Percentiles rank a stretch among this genome's conserved stretches.
phyloP scores from a whole-genome alignment of 495 filamentous ascomycete genomes.

The Penicillium simplicissimum region DNA sequence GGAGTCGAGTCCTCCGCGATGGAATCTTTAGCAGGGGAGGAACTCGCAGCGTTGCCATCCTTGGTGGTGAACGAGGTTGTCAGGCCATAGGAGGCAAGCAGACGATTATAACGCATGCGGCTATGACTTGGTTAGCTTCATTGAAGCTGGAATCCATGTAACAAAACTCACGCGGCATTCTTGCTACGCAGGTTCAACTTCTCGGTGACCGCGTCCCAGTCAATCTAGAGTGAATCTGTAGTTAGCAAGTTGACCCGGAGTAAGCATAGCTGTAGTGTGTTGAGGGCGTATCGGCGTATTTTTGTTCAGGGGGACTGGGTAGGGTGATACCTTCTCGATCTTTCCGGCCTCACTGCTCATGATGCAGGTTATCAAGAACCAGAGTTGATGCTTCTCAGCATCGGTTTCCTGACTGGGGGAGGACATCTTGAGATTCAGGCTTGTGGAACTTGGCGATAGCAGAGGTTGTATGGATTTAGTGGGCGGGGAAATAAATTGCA shows the following conservation, averaged over 20 bases:
- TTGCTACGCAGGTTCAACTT: neutral
- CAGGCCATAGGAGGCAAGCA: neutral
- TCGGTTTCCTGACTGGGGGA: too few relatives aligned
- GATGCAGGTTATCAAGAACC: slow-evolving; percentile 2
- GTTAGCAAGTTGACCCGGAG: neutral
- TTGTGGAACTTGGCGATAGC: too few relatives aligned
- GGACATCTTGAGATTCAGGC: too few relatives aligned
- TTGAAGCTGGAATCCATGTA: neutral
- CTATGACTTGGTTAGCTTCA: neutral
- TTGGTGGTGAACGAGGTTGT: neutral
- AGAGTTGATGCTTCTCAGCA: neutral
- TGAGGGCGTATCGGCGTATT: neutral
- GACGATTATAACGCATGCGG: neutral
- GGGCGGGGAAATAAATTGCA: too few relatives aligned
- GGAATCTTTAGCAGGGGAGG: neutral
- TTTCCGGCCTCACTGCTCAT: neutral
- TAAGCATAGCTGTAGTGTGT: neutral
- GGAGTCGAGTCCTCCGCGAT: neutral
- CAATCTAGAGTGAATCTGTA: neutral
- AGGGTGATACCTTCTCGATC: neutral
- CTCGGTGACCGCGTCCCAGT: neutral
- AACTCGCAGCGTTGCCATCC: neutral
- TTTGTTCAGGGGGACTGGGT: neutral
- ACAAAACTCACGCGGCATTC: neutral
- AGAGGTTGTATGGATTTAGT: too few relatives aligned